A percentile compares a stretch with the other conserved stretches of the same genome.
Evolutionary conservation across 2,329 filamentous ascomycete genomes (phyloP).

Genomic region (Pyrenophora seminiperda): DNA sequence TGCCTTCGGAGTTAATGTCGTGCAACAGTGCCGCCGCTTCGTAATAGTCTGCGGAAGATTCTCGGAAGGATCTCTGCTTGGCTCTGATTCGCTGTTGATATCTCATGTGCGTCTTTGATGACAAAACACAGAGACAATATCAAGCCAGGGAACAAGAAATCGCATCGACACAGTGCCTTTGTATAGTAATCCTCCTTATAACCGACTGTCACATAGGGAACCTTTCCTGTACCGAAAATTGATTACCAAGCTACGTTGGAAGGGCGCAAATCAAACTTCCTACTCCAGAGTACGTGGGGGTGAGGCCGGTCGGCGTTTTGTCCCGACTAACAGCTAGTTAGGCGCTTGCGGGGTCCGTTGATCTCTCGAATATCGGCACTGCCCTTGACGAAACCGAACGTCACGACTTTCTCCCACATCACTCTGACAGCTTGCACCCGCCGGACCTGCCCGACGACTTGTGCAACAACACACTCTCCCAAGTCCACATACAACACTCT

Average conservation of each 20-base stretch:
- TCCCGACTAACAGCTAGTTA: constrained; percentile 19
- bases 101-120: constrained; percentile 1
- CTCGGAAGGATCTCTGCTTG: constrained; percentile 1
- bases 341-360: constrained; percentile 26
- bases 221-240: too few species aligned
- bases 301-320: constrained; percentile 8
- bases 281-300: constrained; percentile 10
- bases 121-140: not conserved
- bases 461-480: not conserved
- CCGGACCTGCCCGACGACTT: not conserved
- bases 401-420: constrained; percentile 24
- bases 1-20: too few species aligned
- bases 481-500: too few species aligned
- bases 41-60: constrained; percentile 2
- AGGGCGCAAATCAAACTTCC: not conserved
- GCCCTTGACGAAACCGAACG: constrained; percentile 18
- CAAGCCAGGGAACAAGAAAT: too few species aligned
- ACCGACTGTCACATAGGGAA: too few species aligned
- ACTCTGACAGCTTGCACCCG: constrained; percentile 6
- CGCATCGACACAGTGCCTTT: too few species aligned
- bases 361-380: constrained; percentile 11
- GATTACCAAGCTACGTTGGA: too few species aligned
- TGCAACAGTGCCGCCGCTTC: too few species aligned
- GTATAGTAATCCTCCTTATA: too few species aligned
- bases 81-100: constrained; percentile 1